Percentiles rank a stretch among this genome's conserved stretches.
Evolutionary conservation across 2,329 filamentous ascomycete species (phyloP).

Genomic region (Dryadomyces quercus-mongolicae): DNA sequence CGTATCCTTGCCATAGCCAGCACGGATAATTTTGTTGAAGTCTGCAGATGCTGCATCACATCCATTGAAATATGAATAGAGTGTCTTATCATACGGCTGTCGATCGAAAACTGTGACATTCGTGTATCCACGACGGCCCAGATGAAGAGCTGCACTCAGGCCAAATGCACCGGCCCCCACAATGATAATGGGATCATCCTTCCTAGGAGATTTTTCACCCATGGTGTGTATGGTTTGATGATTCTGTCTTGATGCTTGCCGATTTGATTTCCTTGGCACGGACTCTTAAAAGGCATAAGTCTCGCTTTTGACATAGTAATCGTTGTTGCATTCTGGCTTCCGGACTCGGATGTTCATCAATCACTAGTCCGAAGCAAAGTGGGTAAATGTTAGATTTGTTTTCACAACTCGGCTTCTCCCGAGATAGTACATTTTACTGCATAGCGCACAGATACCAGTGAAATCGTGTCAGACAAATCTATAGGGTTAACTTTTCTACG

Average conservation of each 20-base stretch:
- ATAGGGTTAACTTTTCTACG: too few relatives aligned
- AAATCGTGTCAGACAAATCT: too few relatives aligned
- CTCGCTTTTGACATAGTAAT: too few relatives aligned
- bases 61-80: constrained; percentile 28
- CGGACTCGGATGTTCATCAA: too few relatives aligned
- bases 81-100: constrained; percentile 26
- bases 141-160: constrained; percentile 29
- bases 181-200: constrained; percentile 20
- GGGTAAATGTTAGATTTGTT: too few relatives aligned
- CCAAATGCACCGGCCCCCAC: constrained; percentile 21
- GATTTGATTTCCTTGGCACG: too few relatives aligned
- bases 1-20: constrained; percentile 27
- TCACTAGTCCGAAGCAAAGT: too few relatives aligned
- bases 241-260: too few relatives aligned
- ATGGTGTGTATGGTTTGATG: neutral
- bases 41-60: constrained; percentile 32
- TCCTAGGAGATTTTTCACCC: neutral
- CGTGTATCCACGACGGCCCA: constrained; percentile 30
- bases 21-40: constrained; percentile 31
- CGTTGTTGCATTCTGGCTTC: too few relatives aligned
- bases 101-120: constrained; percentile 36
- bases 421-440: neutral
- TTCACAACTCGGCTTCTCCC: neutral
- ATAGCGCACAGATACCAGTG: too few relatives aligned
- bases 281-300: too few relatives aligned